Percentiles rank a stretch among this genome's conserved stretches.
These are phyloP conservation scores for Paraglomus occultum DNA, from an alignment of 192 early-diverging fungal genomes.

Conservation along the genomic window DNA sequence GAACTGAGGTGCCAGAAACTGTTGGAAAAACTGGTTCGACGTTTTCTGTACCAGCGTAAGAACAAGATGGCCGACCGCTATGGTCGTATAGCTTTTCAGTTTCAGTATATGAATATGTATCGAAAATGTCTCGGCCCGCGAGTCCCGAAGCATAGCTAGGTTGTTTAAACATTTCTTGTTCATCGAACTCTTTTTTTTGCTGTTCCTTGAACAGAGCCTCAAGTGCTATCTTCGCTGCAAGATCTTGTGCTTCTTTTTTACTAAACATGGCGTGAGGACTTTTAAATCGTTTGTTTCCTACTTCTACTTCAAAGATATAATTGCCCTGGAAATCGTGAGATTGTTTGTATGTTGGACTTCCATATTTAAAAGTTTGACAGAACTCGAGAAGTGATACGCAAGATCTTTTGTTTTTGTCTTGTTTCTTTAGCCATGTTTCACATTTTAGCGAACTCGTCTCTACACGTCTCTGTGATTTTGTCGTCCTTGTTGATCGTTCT, in stretches of 20 bases:
- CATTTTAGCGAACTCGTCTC: background rate
- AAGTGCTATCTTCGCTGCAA: slow-evolving; percentile 10
- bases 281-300: background rate
- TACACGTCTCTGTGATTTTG: background rate
- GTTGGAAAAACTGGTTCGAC: too few species aligned
- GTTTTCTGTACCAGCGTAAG: too few species aligned
- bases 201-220: slow-evolving; percentile 10
- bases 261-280: background rate
- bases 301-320: slow-evolving; percentile 11
- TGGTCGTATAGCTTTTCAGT: too few species aligned
- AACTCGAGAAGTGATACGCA: slow-evolving; percentile 25
- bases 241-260: slow-evolving; percentile 27
- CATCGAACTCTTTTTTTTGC: background rate
- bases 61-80: too few species aligned
- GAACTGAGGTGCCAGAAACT: too few species aligned
- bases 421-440: slow-evolving; percentile 15
- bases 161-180: too few species aligned
- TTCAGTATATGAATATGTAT: too few species aligned
- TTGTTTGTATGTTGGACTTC: background rate
- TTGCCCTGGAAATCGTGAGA: slow-evolving; percentile 8
- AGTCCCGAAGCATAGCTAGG: too few species aligned
- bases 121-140: too few species aligned
- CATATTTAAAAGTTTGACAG: slow-evolving; percentile 18
- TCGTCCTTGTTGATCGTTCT: background rate
- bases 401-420: slow-evolving; percentile 13